Evolutionary conservation across 2,329 filamentous ascomycete species (phyloP).

Genomic region (Dryadomyces quercus-mongolicae): DNA sequence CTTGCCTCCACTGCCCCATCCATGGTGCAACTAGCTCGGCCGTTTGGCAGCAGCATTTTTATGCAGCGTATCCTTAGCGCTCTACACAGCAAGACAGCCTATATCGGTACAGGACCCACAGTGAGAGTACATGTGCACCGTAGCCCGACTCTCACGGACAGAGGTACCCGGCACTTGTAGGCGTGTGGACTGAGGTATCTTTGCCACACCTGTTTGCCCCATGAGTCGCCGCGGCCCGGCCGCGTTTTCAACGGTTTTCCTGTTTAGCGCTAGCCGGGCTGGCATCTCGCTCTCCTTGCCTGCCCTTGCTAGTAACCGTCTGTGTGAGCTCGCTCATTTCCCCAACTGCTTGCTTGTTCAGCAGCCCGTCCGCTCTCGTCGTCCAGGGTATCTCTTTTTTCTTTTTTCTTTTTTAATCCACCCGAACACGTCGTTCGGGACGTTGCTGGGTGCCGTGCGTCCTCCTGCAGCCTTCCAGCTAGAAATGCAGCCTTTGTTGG

Average conservation of each 20-base stretch:
- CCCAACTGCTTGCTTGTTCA: too few species aligned
- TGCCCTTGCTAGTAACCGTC: too few species aligned
- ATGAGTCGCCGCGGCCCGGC: conserved; percentile 6
- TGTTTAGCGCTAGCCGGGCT: neutral
- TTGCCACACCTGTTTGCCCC: neutral
- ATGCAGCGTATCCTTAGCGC: neutral
- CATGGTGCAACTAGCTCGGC: neutral
- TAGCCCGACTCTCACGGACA: neutral
- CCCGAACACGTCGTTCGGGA: neutral
- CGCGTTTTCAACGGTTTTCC: conserved; percentile 12
- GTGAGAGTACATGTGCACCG: neutral
- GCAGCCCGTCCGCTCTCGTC: neutral
- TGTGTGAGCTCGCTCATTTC: too few species aligned
- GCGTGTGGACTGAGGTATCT: neutral
- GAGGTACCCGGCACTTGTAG: neutral
- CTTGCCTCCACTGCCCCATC: neutral
- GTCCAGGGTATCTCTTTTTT: too few species aligned
- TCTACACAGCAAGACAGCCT: neutral
- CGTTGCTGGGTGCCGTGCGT: too few species aligned
- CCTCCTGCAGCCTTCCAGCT: too few species aligned
- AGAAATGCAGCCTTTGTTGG: neutral
- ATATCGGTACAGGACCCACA: neutral
- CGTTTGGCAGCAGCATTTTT: neutral
- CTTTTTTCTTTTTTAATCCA: neutral
- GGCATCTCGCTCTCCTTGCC: neutral